These are phyloP conservation scores for Boletus rubroflammeus DNA, from an alignment of 768 basidiomycete genomes.

Conservation along the genomic window DNA sequence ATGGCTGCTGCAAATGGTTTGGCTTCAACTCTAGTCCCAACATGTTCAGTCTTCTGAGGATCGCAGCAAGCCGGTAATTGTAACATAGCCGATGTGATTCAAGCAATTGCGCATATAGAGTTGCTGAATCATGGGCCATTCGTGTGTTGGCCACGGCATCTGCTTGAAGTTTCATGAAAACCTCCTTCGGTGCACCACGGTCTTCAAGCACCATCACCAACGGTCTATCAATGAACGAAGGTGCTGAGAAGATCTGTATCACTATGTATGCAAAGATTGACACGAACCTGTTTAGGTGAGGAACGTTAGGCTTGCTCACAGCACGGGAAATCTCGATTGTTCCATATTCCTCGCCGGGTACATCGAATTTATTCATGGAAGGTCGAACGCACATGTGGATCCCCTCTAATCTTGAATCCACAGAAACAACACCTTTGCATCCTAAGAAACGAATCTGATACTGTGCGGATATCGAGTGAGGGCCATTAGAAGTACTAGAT, in stretches of 20 bases:
- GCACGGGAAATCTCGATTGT: conserved; percentile 72
- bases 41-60: conserved; percentile 48
- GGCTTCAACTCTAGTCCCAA: conserved; percentile 47
- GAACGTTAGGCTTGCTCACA: conserved; percentile 54
- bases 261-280: background rate
- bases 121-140: conserved; percentile 57
- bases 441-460: conserved; percentile 83
- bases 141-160: conserved; percentile 51
- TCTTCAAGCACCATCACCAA: conserved; percentile 79
- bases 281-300: conserved; percentile 76
- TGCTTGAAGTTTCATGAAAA: conserved; percentile 62
- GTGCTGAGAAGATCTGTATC: background rate
- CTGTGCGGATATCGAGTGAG: conserved; percentile 28
- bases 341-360: conserved; percentile 43
- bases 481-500: background rate
- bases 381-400: conserved; percentile 65
- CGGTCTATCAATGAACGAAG: conserved; percentile 41
- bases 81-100: conserved; percentile 43
- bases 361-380: conserved; percentile 76
- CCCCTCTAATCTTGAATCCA: conserved; percentile 53
- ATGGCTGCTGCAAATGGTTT: conserved; percentile 28
- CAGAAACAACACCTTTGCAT: conserved; percentile 75
- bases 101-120: conserved; percentile 47
- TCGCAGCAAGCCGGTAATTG: conserved; percentile 46
- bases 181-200: conserved; percentile 54